Evolutionary conservation across 2,329 filamentous ascomycete species (phyloP), one percentile per base, ranked within the genome.

Genomic region (Mycosphaerella arachidis): DNA sequence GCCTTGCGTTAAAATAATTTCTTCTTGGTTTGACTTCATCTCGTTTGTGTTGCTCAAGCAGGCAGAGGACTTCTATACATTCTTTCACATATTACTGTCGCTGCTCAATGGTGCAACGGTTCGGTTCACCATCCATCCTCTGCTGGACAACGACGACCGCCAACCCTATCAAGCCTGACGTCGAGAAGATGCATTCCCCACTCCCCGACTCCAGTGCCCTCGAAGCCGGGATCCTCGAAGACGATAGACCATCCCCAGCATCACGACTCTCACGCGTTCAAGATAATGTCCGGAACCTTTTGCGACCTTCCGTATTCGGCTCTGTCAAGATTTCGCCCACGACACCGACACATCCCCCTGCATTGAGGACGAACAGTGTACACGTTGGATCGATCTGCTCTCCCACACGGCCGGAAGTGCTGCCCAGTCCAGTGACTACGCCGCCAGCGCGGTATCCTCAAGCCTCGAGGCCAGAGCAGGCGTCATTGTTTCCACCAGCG

Each of bases 161-260:
- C 24, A 50, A 40, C 4, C n/a, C 12, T 29, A 35, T 35, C 48
- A 60, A 2, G 10, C 48, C 24, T 10, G 20, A 12, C 18, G 24
- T 24, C 8, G 27, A 40, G 24, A 53, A 33, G 7, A 59, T 56
- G 52, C 18, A 54, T 43, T 67, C 65, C 27, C 70, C 70, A 27
- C 64, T 72, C 1, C 70, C 71, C n/a, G 69, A 72, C 58, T 67
- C 70, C 35, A 68, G 68, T 53, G 65, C 67, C 16, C 57, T 73
- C 18, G 71, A 73, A 61, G 67, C 70, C 37, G 71, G 71, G n/a
- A 69, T 73, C 24, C 46, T 73, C 56, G 70, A 70, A 56, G 70
- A 73, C 57, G 57, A 64, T 16, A 53, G 51, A 46, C 67, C 68
- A 29, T 63, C 71, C 33, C 67, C 66, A 35, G 55, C 66, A 8